Evolutionary conservation across 140 eudicot genomes (phyloP).

Genomic region (Senecio squalidus): DNA sequence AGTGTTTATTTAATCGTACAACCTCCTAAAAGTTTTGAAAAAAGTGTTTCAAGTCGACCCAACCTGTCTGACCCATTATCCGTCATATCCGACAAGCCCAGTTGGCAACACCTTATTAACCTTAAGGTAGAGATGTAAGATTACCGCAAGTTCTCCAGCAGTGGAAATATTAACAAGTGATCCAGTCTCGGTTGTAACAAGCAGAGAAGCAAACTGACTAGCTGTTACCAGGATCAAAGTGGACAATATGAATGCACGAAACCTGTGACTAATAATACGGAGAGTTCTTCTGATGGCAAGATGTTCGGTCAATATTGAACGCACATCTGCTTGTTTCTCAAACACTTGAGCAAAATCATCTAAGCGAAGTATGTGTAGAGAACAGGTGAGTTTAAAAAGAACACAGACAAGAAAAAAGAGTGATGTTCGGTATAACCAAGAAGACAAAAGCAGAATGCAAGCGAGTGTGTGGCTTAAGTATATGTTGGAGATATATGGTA

Average conservation of each 20-base stretch:
- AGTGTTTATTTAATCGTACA: too few relatives aligned
- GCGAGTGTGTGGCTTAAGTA: conserved; percentile 43
- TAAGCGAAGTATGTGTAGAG: conserved; percentile 53
- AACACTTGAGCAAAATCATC: conserved; percentile 74
- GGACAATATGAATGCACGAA: conserved; percentile 54
- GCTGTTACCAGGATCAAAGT: conserved; percentile 56
- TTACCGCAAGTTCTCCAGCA: conserved; percentile 80
- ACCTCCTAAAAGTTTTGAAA: too few relatives aligned
- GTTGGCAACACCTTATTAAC: too few relatives aligned
- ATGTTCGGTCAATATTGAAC: conserved; percentile 55
- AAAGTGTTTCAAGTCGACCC: too few relatives aligned
- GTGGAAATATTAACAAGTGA: conserved; percentile 43
- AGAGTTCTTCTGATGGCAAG: conserved; percentile 62
- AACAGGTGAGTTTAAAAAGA: conserved; percentile 41
- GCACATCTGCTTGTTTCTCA: conserved; percentile 50
- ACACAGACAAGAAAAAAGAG: conserved; percentile 49
- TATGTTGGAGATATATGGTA: conserved; percentile 50
- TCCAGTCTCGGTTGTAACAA: conserved; percentile 52
- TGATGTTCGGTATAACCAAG: conserved; percentile 70
- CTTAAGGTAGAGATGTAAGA: too few relatives aligned
- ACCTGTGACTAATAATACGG: conserved; percentile 74
- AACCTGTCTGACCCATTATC: neutral
- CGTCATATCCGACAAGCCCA: neutral
- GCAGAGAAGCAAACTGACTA: conserved; percentile 68
- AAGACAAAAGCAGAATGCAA: conserved; percentile 42